Conservation (phyloP, 805 yeast genomes). For the Myxozyma sirexii region DNA sequence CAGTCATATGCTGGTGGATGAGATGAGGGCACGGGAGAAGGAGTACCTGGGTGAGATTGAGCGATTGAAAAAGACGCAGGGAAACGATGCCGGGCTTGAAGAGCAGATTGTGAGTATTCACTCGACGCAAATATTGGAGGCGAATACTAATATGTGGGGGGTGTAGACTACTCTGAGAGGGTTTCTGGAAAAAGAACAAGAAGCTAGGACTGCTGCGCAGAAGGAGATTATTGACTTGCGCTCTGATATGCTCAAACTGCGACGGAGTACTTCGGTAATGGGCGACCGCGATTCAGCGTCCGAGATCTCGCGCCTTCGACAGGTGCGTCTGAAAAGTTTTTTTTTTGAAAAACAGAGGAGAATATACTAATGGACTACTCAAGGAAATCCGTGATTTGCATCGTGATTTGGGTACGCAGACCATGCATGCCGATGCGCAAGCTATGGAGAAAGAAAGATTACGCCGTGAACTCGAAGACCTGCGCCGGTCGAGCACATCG, state of each 20-base stretch:
- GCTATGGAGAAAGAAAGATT: slow-evolving; percentile 26
- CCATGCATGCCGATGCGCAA: slow-evolving; percentile 13
- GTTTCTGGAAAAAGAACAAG: slow-evolving; percentile 26
- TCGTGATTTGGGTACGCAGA: slow-evolving; percentile 28
- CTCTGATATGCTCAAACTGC: slow-evolving; percentile 19
- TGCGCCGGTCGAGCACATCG: slow-evolving; percentile 17
- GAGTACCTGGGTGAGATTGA: slow-evolving; percentile 15
- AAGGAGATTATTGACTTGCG: slow-evolving; percentile 20
- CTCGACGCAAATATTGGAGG: not conserved
- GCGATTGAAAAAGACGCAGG: slow-evolving; percentile 1
- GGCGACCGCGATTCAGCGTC: slow-evolving; percentile 25
- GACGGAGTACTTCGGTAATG: slow-evolving; percentile 19
- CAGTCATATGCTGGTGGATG: slow-evolving; percentile 4
- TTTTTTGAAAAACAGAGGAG: not conserved
- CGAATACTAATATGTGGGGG: not conserved
- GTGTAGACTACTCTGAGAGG: slow-evolving; percentile 13
- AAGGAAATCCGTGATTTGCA: slow-evolving; percentile 27
- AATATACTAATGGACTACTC: not conserved
- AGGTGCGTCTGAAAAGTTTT: slow-evolving; percentile 7
- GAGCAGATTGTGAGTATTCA: slow-evolving; percentile 21
- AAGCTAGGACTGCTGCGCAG: slow-evolving; percentile 24
- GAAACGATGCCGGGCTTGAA: slow-evolving; percentile 12
- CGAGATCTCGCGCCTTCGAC: slow-evolving; percentile 19
- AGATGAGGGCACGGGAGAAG: slow-evolving; percentile 7
- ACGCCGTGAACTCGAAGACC: slow-evolving; percentile 26